These are phyloP conservation scores for Colletotrichum sp. DNA, from an alignment of 2,329 filamentous ascomycete genomes.

Conservation along the genomic window DNA sequence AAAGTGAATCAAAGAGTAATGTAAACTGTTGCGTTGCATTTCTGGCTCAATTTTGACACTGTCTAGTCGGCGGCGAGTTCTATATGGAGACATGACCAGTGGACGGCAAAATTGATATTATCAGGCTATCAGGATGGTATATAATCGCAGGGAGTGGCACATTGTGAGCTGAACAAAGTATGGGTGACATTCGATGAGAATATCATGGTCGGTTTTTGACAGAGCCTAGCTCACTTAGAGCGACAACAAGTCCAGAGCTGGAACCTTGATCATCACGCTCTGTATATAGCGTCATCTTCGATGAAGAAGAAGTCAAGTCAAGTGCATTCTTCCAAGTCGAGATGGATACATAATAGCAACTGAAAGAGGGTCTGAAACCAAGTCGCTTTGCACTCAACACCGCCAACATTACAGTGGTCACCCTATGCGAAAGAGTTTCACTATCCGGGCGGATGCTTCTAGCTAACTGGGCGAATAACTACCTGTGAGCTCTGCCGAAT, in stretches of 20 bases:
- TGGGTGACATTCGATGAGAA: not conserved
- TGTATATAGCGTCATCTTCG: not conserved
- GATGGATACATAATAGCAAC: not conserved
- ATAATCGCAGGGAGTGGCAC: not conserved
- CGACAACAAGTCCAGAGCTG: not conserved
- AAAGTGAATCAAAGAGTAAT: not conserved
- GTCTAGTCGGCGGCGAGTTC: not conserved
- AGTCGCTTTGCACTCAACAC: not conserved
- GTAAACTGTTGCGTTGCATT: not conserved
- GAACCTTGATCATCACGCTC: not conserved
- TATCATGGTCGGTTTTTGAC: accelerated
- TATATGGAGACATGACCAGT: not conserved
- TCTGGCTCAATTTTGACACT: accelerated
- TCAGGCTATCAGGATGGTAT: not conserved
- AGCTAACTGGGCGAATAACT: too few species aligned
- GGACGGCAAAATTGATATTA: not conserved
- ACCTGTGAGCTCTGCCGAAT: too few species aligned
- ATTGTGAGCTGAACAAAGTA: not conserved
- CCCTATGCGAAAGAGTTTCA: too few species aligned
- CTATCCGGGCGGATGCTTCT: too few species aligned
- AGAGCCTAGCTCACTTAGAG: not conserved
- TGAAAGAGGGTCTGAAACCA: not conserved
- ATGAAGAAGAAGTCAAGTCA: not conserved
- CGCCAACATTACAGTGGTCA: not conserved
- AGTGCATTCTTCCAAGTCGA: accelerated